Conservation (phyloP, 805 yeast genomes). For the Vanderwaltozyma tropicalis region DNA sequence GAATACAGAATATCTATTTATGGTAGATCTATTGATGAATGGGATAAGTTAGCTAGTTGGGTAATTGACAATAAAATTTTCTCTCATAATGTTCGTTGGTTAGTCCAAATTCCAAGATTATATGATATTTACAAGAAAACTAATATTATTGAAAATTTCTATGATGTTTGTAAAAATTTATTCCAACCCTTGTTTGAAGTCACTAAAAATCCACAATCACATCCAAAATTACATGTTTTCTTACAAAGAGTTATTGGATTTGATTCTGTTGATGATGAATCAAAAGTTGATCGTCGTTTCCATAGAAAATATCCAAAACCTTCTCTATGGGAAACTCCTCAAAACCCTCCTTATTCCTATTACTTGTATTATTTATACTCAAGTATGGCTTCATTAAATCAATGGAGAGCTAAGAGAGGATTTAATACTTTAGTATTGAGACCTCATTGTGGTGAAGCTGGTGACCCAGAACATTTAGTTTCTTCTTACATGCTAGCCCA, state of each 20-base stretch:
- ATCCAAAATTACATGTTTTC: constrained; percentile 86
- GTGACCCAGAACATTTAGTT: constrained; percentile 94
- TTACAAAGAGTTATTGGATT: constrained; percentile 93
- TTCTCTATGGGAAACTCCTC: constrained; percentile 60
- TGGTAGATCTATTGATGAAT: constrained; percentile 81
- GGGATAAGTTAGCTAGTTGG: constrained; percentile 96
- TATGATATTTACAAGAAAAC: constrained; percentile 80
- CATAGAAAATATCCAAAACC: constrained; percentile 84
- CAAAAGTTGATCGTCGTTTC: constrained; percentile 76
- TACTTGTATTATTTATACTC: constrained; percentile 83
- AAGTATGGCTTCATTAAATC: constrained; percentile 75
- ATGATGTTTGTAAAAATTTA: constrained; percentile 65
- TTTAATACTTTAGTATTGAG: constrained; percentile 87
- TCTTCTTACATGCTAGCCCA: constrained; percentile 83
- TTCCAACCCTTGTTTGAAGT: constrained; percentile 89
- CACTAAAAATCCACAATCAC: constrained; percentile 67
- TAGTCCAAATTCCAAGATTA: constrained; percentile 87
- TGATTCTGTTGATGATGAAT: constrained; percentile 97
- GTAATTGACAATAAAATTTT: constrained; percentile 83
- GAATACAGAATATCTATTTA: constrained; percentile 92
- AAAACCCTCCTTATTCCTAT: constrained; percentile 96
- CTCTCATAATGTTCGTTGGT: constrained; percentile 94
- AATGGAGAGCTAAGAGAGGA: constrained; percentile 65
- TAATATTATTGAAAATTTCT: constrained; percentile 59
- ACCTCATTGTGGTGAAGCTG: constrained; percentile 99